Conservation (phyloP, 75 land plant genomes). For the Sequoiadendron giganteum region DNA sequence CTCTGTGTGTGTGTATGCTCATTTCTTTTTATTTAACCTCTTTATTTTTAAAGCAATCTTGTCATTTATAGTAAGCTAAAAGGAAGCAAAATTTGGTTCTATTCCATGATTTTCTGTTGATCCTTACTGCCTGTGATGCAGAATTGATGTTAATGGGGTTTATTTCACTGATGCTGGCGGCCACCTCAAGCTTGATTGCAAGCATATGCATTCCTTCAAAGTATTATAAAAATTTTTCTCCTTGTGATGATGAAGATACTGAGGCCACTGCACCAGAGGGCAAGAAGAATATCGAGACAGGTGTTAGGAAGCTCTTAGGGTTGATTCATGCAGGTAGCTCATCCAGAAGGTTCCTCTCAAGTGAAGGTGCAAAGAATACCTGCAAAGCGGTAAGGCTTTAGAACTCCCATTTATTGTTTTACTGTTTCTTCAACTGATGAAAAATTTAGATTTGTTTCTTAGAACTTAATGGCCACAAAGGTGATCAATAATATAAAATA, state of each 20-base stretch:
- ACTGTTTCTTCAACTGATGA: neutral
- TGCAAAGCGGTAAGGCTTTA: conserved; percentile 41
- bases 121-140: conserved; percentile 29
- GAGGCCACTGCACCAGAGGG: conserved; percentile 13
- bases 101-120: neutral
- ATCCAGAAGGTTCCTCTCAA: conserved; percentile 35
- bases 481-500: neutral
- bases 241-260: conserved; percentile 36
- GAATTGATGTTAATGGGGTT: conserved; percentile 92
- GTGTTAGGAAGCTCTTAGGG: conserved; percentile 24
- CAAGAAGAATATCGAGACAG: conserved; percentile 16
- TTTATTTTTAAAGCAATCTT: neutral
- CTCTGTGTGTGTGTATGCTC: neutral
- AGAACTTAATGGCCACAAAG: neutral
- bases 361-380: conserved; percentile 19
- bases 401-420: neutral
- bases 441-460: neutral
- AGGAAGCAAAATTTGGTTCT: neutral
- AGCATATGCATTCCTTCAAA: conserved; percentile 69
- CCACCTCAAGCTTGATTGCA: conserved; percentile 55
- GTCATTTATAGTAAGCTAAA: neutral
- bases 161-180: conserved; percentile 74
- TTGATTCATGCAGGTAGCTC: conserved; percentile 6
- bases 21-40: neutral
- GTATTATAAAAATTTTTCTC: conserved; percentile 52